Evolutionary conservation across 352 stramenopile genomes (phyloP).

Genomic region (Phytophthora hibernalis): DNA sequence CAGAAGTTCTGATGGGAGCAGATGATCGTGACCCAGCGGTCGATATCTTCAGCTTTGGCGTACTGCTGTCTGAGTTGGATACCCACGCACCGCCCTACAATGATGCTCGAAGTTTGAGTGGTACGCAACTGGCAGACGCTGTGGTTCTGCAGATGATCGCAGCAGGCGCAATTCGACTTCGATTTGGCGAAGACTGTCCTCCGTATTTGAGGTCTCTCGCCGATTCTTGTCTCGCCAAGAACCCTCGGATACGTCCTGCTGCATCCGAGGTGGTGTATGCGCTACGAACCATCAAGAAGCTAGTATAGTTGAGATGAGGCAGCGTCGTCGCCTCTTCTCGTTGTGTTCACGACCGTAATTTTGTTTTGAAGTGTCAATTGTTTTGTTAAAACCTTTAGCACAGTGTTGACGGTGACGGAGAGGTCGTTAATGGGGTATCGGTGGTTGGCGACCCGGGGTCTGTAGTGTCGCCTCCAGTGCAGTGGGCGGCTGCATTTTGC

Average conservation of each 20-base stretch:
- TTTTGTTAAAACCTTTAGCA: too few species aligned
- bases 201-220: conserved; percentile 43
- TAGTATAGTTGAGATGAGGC: conserved; percentile 6
- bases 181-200: conserved; percentile 43
- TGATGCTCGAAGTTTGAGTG: conserved; percentile 29
- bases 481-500: conserved; percentile 17
- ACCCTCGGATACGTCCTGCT: conserved; percentile 45
- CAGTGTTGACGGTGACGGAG: too few species aligned
- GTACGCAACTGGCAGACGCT: conserved; percentile 34
- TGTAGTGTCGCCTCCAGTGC: neutral
- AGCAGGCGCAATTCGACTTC: conserved; percentile 33
- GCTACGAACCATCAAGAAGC: conserved; percentile 50
- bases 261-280: conserved; percentile 54
- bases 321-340: neutral
- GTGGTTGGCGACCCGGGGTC: conserved; percentile 5
- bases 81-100: conserved; percentile 52
- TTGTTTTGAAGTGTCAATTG: too few species aligned
- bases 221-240: conserved; percentile 46
- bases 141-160: conserved; percentile 52
- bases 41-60: conserved; percentile 52
- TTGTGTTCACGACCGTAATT: neutral
- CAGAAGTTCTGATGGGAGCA: conserved; percentile 47
- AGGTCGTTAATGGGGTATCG: too few species aligned
- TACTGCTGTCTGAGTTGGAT: conserved; percentile 52
- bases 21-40: conserved; percentile 35